Evolutionary conservation across 148 eudicot genomes (phyloP).

Genomic region (Chenopodium berlandieri): DNA sequence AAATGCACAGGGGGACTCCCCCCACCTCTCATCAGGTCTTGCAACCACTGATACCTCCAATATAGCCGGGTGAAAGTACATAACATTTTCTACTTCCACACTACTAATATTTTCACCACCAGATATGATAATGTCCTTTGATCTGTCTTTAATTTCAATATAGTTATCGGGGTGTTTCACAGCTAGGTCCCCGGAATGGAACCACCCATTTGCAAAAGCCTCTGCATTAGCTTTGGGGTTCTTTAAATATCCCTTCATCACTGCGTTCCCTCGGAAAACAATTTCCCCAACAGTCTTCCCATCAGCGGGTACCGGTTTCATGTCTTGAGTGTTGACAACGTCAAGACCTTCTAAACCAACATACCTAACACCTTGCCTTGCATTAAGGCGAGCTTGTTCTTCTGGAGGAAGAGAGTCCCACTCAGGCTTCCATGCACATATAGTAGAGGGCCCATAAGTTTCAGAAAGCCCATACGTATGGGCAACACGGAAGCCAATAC

Average conservation of each 20-base stretch:
- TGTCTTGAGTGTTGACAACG: conserved; percentile 53
- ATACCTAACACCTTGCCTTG: conserved; percentile 85
- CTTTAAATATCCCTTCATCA: conserved; percentile 91
- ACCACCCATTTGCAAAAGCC: conserved; percentile 82
- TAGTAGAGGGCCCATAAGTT: conserved; percentile 84
- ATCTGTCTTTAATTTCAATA: conserved; percentile 86
- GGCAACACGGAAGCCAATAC: conserved; percentile 73
- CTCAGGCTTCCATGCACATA: conserved; percentile 95
- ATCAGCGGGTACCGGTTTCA: conserved; percentile 78
- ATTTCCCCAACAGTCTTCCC: conserved; percentile 88
- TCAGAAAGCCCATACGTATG: conserved; percentile 95
- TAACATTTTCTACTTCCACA: conserved; percentile 75
- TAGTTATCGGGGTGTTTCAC: conserved; percentile 87
- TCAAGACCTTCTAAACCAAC: conserved; percentile 68
- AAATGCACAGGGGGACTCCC: conserved; percentile 92
- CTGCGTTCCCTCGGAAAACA: conserved; percentile 75
- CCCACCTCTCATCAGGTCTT: conserved; percentile 78
- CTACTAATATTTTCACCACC: conserved; percentile 97
- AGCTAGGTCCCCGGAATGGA: conserved; percentile 82
- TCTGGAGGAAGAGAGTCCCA: conserved; percentile 72
- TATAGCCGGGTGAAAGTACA: conserved; percentile 61
- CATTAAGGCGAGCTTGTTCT: conserved; percentile 67
- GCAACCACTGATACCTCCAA: conserved; percentile 84
- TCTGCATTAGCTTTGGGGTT: conserved; percentile 86
- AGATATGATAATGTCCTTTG: conserved; percentile 90